phyloP scores from a whole-genome alignment of 1,284 basidiomycete species.

The Cryptococcus sp. region DNA sequence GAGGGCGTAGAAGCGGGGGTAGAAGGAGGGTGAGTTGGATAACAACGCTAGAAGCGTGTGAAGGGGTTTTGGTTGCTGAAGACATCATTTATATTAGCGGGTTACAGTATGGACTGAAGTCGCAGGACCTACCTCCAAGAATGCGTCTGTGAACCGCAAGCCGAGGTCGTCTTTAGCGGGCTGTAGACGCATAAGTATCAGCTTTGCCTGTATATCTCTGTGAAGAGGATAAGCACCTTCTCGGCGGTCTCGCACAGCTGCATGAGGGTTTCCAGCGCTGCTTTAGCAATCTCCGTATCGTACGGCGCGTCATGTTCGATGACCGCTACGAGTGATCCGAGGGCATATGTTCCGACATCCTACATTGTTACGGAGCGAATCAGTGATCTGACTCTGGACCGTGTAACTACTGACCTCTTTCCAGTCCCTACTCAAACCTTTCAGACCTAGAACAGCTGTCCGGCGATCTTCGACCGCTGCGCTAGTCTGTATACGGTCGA shows the following conservation, averaged over 20 bases:
- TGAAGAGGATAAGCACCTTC: conserved; percentile 30
- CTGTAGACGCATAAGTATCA: conserved; percentile 21
- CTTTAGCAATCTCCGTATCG: conserved; percentile 86
- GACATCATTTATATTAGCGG: background rate
- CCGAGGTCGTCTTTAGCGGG: conserved; percentile 55
- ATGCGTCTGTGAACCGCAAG: conserved; percentile 53
- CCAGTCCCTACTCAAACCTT: conserved; percentile 88
- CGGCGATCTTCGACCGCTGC: conserved; percentile 85
- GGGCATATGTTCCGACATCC: conserved; percentile 76
- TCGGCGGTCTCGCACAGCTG: conserved; percentile 49
- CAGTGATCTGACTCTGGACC: background rate
- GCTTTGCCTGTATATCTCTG: background rate
- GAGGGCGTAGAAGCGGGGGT: conserved; percentile 81
- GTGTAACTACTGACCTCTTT: conserved; percentile 58
- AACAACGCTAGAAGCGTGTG: conserved; percentile 78
- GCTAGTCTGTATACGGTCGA: conserved; percentile 81
- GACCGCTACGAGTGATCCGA: conserved; percentile 75
- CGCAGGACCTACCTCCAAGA: conserved; percentile 38
- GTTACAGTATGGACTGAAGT: conserved; percentile 1
- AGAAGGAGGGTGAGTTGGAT: conserved; percentile 64
- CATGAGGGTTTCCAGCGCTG: conserved; percentile 81
- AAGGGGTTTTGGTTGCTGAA: conserved; percentile 60
- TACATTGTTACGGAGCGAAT: conserved; percentile 13
- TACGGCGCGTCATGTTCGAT: conserved; percentile 81
- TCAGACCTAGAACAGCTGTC: conserved; percentile 86